Conservation (phyloP, 768 basidiomycete species). For the Suillus placidus region DNA sequence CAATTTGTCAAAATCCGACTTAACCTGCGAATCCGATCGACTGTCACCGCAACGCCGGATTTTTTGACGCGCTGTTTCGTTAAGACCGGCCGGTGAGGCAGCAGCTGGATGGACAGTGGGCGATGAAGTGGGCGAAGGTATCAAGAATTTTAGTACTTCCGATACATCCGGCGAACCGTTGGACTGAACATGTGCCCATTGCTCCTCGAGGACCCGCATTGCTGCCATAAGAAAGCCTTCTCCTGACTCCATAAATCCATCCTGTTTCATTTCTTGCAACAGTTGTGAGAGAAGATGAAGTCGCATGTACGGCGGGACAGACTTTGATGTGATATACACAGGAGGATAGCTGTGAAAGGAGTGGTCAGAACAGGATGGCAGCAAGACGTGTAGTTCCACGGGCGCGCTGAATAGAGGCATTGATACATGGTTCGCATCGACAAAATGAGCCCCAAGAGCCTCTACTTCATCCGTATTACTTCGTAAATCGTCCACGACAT, state of each 20-base stretch:
- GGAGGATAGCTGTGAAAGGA: constrained; percentile 56
- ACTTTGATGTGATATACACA: constrained; percentile 72
- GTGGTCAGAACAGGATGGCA: constrained; percentile 50
- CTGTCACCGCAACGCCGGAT: constrained; percentile 34
- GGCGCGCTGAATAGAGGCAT: constrained; percentile 69
- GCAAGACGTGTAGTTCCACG: constrained; percentile 66
- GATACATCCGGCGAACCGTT: constrained; percentile 78
- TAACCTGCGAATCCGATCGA: constrained; percentile 52
- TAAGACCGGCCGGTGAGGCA: constrained; percentile 16
- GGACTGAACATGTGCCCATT: constrained; percentile 67
- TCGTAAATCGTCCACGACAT: constrained; percentile 15
- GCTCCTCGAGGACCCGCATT: constrained; percentile 70
- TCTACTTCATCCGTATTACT: constrained; percentile 45
- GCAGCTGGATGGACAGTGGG: constrained; percentile 15
- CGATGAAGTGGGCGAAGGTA: constrained; percentile 35
- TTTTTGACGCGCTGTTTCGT: constrained; percentile 18
- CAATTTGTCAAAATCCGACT: constrained; percentile 52
- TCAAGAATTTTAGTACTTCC: constrained; percentile 62
- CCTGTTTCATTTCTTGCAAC: constrained; percentile 54
- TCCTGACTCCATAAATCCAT: constrained; percentile 60
- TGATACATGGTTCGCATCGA: constrained; percentile 49
- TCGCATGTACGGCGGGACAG: constrained; percentile 78
- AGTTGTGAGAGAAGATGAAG: constrained; percentile 76
- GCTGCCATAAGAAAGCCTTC: constrained; percentile 75
- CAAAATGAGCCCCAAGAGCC: constrained; percentile 58